A percentile compares a stretch with the other conserved stretches of the same genome.
Conservation (phyloP, 108 stramenopile species). For the Nannochloropsis gaditana region DNA sequence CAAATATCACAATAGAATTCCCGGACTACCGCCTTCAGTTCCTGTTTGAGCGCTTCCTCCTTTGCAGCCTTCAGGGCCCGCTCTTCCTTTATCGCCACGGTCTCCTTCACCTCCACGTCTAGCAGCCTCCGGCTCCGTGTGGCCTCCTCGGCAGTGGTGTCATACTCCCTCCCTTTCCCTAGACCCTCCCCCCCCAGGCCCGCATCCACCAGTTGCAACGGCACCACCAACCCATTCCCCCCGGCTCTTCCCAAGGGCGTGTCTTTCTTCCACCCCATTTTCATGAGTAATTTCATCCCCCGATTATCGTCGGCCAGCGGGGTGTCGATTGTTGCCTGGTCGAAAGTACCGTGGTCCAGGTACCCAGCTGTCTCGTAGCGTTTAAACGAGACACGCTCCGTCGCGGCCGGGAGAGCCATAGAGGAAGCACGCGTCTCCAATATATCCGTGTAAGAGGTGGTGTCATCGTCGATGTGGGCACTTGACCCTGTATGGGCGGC, state of each 20-base stretch:
- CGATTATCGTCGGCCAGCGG: slow-evolving; percentile 43
- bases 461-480: neutral
- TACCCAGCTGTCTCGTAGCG: slow-evolving; percentile 40
- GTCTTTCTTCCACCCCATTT: slow-evolving; percentile 51
- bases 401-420: slow-evolving; percentile 21
- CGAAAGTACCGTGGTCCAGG: slow-evolving; percentile 36
- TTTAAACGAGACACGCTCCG: slow-evolving; percentile 31
- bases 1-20: slow-evolving; percentile 49
- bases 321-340: slow-evolving; percentile 44
- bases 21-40: slow-evolving; percentile 26
- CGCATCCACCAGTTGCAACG: neutral
- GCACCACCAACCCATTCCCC: neutral
- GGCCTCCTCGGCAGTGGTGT: neutral
- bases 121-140: neutral
- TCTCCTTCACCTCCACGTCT: slow-evolving; percentile 18
- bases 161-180: slow-evolving; percentile 20
- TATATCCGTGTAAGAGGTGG: neutral
- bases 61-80: neutral
- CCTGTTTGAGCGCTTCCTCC: neutral
- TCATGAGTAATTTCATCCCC: slow-evolving; percentile 39
- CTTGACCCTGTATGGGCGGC: too few species aligned
- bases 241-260: slow-evolving; percentile 40
- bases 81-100: slow-evolving; percentile 3
- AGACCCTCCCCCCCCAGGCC: neutral
- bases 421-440: neutral